Evolutionary conservation across 2,329 filamentous ascomycete species (phyloP), one percentile per base, ranked within the genome.

Genomic region (Colletotrichum gloeosporioides): DNA sequence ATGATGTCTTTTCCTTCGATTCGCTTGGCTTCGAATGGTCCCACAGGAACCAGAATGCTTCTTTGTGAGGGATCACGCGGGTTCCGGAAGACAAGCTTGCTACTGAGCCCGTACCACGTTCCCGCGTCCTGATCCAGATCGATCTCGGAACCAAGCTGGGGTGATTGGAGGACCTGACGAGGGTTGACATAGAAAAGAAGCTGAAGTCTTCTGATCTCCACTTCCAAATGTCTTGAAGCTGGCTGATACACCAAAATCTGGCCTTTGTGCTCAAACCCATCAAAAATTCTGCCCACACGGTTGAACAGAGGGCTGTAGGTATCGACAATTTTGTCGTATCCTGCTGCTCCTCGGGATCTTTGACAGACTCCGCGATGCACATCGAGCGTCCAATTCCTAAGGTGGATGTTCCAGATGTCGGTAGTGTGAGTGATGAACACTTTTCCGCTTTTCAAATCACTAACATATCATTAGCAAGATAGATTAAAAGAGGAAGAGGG

Each of bases 91-190:
- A 94, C 88, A 4, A 93, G 82, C 80, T 90, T 93, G 80, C 89
- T 92, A 3, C 83, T 73, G 1, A 94, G 83, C 0, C 93, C 93
- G 73, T 94, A 89, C 78, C 90, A 87, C 0, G 90, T 91, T 0
- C 92, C 93, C 0, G 88, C 83, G 67, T 93, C 89, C 79, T 95
- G 93, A 10, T 90, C 78, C 0, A 81, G 80, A 68, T 93, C 91
- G 1, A 95, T 84, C 57, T 90, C 86, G 0, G 88, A 84, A 0
- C 82, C 80, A 0, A 93, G 84, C 76, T 93, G 86, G 0, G 68
- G 82, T 22, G 86, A 92, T 16, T 87, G 77, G 0, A 94, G 85
- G 0, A 88, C 76, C 0, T 83, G 81, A 0, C 79, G 76, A 0
- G 13, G 0, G 64, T 90, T 91, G 2, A 93, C 89, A 1, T 53